phyloP scores from a whole-genome alignment of 371 early-diverging fungal genomes.

The Batkoa obscura region DNA sequence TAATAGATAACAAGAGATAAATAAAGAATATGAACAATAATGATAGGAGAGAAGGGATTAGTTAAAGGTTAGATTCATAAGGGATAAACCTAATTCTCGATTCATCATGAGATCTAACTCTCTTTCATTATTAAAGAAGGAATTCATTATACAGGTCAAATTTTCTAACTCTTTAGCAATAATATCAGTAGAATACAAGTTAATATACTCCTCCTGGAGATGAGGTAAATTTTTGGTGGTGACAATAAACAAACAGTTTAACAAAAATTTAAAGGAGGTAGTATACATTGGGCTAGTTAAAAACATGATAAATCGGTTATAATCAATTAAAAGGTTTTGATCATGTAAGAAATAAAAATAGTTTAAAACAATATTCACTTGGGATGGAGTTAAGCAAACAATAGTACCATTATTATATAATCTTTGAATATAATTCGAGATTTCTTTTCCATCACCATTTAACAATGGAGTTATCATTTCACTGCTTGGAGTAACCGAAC shows the following conservation, averaged over 20 bases:
- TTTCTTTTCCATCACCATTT: no score
- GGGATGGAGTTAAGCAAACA: background rate
- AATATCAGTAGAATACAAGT: background rate
- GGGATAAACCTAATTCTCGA: no score
- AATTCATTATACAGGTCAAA: no score
- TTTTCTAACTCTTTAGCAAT: no score
- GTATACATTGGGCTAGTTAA: background rate
- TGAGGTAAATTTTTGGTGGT: background rate
- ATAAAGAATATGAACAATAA: no score
- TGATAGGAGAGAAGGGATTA: no score
- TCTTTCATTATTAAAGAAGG: no score
- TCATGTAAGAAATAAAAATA: background rate
- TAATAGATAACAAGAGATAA: no score
- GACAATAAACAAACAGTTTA: background rate
- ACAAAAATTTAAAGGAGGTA: slow-evolving; percentile 1
- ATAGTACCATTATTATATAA: background rate
- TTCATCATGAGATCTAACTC: no score
- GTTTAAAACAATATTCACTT: background rate
- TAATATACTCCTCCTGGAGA: background rate
- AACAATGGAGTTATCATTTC: background rate
- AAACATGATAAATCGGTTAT: background rate
- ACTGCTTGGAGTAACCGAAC: background rate
- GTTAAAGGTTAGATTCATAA: no score
- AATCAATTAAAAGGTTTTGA: background rate
- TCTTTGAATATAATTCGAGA: no score